Evolutionary conservation across 2,329 filamentous ascomycete genomes (phyloP), one percentile per base, ranked within the genome.

Genomic region (Corniculantispora saksenae): DNA sequence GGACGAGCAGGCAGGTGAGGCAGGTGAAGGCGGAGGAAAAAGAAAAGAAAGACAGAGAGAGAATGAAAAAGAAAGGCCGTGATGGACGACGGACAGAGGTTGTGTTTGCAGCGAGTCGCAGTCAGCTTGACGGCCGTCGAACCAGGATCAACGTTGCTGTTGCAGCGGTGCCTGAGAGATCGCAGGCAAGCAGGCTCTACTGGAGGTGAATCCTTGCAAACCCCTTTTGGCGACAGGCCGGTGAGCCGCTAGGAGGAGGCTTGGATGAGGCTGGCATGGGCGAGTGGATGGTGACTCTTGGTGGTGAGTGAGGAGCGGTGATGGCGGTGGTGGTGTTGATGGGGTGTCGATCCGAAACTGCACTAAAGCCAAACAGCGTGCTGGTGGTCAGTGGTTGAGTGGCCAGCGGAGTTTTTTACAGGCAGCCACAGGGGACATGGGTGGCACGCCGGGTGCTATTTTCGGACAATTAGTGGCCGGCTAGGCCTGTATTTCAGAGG

Each of bases 171-270:
- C 35, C 55, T 47, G n/a, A 40, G 23, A 38, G 54, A 57, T 57
- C 55, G 55, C 23, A 29, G 32, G 7, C n/a, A 6, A 19, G n/a
- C 35, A 25, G 47, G 17, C 23, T 9, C 12, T 21, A 15, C 40
- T 32, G 43, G 56, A 47, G 27, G 32, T 5, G 32, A 53, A 61
- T 61, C 58, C 58, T 61, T 19, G 58, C 21, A 51, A 53, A 61
- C 58, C 58, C 58, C 58, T 61, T 61, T 61, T 60, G 57, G 45
- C n/a, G 57, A 60, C 45, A 38, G 43, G 45, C 45, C 6, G 45
- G 57, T 35, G 57, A 60, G 57, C 40, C 58, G 58, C 58, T 61
- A 61, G 47, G 32, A 51, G 38, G 21, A 27, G 23, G 47, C 23
- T 19, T 61, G 29, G 45, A 19, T 53, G 58, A 53, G 58, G 58